Base-by-base conservation (phyloP, 495 filamentous ascomycete genomes). In the Talaromyces ruber region DNA sequence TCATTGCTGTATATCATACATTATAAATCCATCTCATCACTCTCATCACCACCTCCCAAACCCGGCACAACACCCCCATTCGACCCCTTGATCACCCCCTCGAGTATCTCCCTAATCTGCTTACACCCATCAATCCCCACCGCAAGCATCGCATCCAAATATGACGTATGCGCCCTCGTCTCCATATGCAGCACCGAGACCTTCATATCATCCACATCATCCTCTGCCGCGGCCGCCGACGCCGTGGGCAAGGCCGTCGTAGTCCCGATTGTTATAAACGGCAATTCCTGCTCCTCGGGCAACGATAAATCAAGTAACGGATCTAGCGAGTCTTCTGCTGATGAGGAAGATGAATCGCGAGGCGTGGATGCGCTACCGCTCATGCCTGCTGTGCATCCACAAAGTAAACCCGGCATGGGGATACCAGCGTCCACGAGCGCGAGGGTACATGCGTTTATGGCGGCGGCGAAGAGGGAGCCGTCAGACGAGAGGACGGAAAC, bases 371-470 rank as follows among this genome's bases (percentile, higher is more conserved):
- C 86, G 21, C 83, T 84, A 0, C 78, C 77, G 11, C 89, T 92
- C 66, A 88, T 88, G 16, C 91, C 94, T 1, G 88, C 86, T 9
- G 92, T 96, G 72, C 91, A 95, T 11, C 92, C 91, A n/a, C 82
- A 83, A 0, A 98, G 80, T 67, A 97, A 93, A 67, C 94, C 91
- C 2, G 82, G 81, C 92, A 97, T 97, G 37, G 95, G 94, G 26
- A 99, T 84, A 29, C 94, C 94, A 2, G 95, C 95, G 69, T 98
- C 94, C 54, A 97, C 86, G 22, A 97, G 85, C 0, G 95, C 94
- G 12, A 99, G 83, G 0, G 93, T 97, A 0, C 89, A 86, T 9
- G 94, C 95, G 67, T 99, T 99, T 65, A 97, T 79, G 18, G 90
- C 90, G 0, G 91, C 85, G 1, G 95, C 92, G 28, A 99, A 87